Conservation (phyloP, 1,139 yeast genomes). For the Pichia sp. region DNA sequence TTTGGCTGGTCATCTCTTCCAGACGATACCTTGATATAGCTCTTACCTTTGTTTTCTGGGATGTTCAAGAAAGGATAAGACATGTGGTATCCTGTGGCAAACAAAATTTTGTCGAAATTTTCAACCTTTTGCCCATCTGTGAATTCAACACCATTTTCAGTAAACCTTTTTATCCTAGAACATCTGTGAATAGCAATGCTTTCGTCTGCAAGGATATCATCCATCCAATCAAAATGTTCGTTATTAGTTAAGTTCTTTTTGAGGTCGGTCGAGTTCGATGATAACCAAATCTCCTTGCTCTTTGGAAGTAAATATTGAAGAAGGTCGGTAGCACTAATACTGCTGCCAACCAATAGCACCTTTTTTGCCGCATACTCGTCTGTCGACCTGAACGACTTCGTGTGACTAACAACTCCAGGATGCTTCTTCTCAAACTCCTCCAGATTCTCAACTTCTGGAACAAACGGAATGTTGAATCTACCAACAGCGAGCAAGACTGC, state of each 20-base stretch:
- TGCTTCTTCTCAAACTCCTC: constrained; percentile 34
- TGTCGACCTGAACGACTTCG: constrained; percentile 42
- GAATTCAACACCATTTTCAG: constrained; percentile 30
- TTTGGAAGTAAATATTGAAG: constrained; percentile 46
- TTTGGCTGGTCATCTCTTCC: constrained; percentile 19
- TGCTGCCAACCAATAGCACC: constrained; percentile 48
- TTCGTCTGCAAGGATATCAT: not conserved
- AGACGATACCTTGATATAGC: constrained; percentile 22
- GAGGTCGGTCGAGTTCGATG: not conserved
- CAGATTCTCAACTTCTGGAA: constrained; percentile 43
- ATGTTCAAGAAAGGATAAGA: constrained; percentile 37
- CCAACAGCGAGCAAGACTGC: constrained; percentile 46
- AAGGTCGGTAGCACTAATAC: constrained; percentile 48
- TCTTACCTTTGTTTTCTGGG: constrained; percentile 23
- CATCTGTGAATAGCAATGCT: not conserved
- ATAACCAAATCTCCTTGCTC: constrained; percentile 22
- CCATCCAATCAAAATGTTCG: constrained; percentile 2
- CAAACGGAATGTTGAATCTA: constrained; percentile 43
- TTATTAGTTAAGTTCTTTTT: not conserved
- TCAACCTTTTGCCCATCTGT: constrained; percentile 35
- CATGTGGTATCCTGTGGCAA: constrained; percentile 46
- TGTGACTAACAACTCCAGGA: constrained; percentile 40
- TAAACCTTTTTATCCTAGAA: constrained; percentile 19
- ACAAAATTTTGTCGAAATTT: constrained; percentile 39
- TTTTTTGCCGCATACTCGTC: constrained; percentile 35